phyloP scores from a whole-genome alignment of 2,329 filamentous ascomycete genomes.

The Raffaelea arxii region DNA sequence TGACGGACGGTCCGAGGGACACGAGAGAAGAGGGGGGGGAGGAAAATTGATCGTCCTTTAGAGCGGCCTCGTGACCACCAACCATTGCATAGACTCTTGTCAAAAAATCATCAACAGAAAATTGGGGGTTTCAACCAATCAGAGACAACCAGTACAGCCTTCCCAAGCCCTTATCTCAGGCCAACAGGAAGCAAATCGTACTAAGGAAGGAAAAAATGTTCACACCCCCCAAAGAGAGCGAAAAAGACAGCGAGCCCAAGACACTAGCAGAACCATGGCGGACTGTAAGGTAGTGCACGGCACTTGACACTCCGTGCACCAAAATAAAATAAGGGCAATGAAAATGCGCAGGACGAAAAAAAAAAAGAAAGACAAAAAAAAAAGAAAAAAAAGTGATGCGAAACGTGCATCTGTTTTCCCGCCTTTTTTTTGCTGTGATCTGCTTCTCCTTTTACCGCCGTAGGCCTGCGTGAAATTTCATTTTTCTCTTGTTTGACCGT shows the following conservation, averaged over 20 bases:
- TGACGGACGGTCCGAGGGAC: no score
- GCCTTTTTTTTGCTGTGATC: no score
- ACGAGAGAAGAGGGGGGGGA: no score
- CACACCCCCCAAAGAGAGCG: constrained; percentile 6
- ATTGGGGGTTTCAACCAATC: constrained; percentile 27
- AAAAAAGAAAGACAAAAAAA: no score
- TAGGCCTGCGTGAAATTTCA: no score
- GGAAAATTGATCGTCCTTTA: not conserved
- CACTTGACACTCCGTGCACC: no score
- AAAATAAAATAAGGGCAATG: no score
- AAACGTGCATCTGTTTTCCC: no score
- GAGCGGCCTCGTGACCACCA: constrained; percentile 7
- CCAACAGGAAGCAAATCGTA: constrained; percentile 22
- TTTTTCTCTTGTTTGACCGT: no score
- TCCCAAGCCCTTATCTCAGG: constrained; percentile 29
- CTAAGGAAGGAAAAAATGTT: not conserved
- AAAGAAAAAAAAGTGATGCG: no score
- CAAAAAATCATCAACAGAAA: constrained; percentile 31
- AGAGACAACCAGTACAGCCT: constrained; percentile 15
- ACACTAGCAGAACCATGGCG: not conserved
- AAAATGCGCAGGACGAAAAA: no score
- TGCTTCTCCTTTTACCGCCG: no score
- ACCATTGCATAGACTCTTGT: constrained; percentile 12
- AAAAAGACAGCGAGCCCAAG: constrained; percentile 9
- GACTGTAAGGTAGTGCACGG: not conserved